A percentile compares a stretch with the other conserved stretches of the same genome.
Evolutionary conservation across 192 early-diverging fungal genomes (phyloP).

Genomic region (Coemansia sp.): DNA sequence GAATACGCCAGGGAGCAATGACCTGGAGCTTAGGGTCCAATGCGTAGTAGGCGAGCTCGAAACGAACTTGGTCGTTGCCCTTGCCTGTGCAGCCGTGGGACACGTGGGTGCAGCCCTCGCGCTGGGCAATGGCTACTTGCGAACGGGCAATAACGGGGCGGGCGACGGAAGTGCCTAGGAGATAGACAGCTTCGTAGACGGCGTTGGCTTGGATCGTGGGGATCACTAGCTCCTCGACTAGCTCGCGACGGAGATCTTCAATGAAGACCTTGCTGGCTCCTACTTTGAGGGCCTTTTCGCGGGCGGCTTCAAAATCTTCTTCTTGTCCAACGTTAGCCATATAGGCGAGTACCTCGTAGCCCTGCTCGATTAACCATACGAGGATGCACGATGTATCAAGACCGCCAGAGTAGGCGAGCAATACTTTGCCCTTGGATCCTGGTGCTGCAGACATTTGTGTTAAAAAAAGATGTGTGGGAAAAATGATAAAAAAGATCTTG

Average conservation of each 20-base stretch:
- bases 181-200: constrained; percentile 94
- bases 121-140: constrained; percentile 89
- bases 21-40: constrained; percentile 91
- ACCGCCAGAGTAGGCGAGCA: constrained; percentile 96
- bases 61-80: constrained; percentile 99
- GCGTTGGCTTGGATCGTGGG: constrained; percentile 93
- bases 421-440: constrained; percentile 78
- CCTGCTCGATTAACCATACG: constrained; percentile 96
- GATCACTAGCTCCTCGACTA: constrained; percentile 91
- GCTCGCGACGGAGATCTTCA: constrained; percentile 93
- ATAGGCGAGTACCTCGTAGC: constrained; percentile 95
- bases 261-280: constrained; percentile 95
- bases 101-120: constrained; percentile 92
- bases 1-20: constrained; percentile 96
- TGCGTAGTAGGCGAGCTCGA: constrained; percentile 98
- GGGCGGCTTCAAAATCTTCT: constrained; percentile 96
- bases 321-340: constrained; percentile 99
- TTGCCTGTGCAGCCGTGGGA: constrained; percentile 99
- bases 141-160: constrained; percentile 91
- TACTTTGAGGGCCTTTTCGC: constrained; percentile 86
- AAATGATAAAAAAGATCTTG: neutral
- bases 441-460: constrained; percentile 50
- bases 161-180: constrained; percentile 95
- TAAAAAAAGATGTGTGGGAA: neutral
- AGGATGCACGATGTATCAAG: constrained; percentile 99